Evolutionary conservation across 2,329 filamentous ascomycete species (phyloP).

Genomic region (Nectriaceae sp.): DNA sequence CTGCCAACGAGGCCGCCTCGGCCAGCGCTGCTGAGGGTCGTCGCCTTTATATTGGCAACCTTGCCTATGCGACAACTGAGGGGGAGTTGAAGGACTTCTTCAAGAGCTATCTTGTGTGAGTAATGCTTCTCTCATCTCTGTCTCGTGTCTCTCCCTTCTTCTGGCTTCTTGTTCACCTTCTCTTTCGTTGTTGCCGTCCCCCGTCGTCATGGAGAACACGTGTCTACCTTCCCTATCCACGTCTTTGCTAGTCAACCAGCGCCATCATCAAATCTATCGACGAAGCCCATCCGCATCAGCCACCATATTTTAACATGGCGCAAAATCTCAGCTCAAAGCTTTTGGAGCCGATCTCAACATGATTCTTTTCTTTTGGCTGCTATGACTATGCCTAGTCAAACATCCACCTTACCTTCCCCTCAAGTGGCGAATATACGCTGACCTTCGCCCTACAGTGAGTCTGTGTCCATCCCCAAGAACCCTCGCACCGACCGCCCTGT

Average conservation of each 20-base stretch:
- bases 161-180: background rate
- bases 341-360: no score
- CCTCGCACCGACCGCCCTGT: conserved; percentile 97
- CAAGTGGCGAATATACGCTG: conserved; percentile 25
- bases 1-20: conserved; percentile 87
- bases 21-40: conserved; percentile 98
- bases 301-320: no score
- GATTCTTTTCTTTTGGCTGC: no score
- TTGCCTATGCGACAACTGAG: conserved; percentile 99
- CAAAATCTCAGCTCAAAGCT: no score
- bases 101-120: conserved; percentile 99
- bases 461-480: conserved; percentile 98
- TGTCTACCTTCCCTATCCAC: conserved; percentile 14
- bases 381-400: no score
- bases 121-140: conserved; percentile 31
- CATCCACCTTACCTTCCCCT: background rate
- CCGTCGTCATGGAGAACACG: conserved; percentile 21
- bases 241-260: background rate
- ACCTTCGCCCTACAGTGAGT: conserved; percentile 68
- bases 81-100: conserved; percentile 99
- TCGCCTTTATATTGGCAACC: conserved; percentile 99
- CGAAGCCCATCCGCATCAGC: no score
- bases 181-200: conserved; percentile 1
- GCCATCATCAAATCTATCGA: background rate
- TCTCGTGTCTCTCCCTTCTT: background rate